A percentile compares a stretch with the other conserved stretches of the same genome.
Conservation (phyloP, 306 rosid species). For the Castanospermum australe region DNA sequence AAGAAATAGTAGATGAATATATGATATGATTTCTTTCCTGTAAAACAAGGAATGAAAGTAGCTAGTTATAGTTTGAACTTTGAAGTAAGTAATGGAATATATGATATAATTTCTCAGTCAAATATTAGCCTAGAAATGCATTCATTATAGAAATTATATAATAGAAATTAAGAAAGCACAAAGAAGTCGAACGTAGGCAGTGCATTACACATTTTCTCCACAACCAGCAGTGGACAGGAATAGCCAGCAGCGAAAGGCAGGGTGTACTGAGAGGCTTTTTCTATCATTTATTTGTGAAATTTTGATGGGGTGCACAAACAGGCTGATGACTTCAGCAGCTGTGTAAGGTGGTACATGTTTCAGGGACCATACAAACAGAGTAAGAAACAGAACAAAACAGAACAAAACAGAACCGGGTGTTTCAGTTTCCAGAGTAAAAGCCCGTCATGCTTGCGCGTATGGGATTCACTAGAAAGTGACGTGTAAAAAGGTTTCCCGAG, state of each 20-base stretch:
- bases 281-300: background rate
- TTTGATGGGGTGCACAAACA: background rate
- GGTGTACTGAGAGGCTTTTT: background rate
- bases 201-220: no score
- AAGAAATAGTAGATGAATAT: background rate
- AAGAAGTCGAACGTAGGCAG: background rate
- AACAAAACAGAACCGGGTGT: conserved; percentile 5
- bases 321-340: background rate
- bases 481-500: conserved; percentile 1
- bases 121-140: background rate
- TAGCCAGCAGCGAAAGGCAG: no score
- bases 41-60: background rate
- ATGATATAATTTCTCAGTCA: background rate
- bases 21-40: background rate
- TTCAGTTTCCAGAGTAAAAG: background rate
- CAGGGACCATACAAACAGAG: background rate
- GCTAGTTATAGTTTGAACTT: background rate
- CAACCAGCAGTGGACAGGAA: no score
- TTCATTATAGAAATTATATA: background rate
- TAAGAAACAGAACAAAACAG: conserved; percentile 22
- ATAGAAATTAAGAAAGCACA: background rate
- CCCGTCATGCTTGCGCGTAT: background rate
- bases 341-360: background rate
- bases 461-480: conserved; percentile 10
- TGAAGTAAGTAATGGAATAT: background rate